A percentile compares a stretch with the other conserved stretches of the same genome.
phyloP scores from a whole-genome alignment of 139 green algal species.

The Desmodesmus armatus region DNA sequence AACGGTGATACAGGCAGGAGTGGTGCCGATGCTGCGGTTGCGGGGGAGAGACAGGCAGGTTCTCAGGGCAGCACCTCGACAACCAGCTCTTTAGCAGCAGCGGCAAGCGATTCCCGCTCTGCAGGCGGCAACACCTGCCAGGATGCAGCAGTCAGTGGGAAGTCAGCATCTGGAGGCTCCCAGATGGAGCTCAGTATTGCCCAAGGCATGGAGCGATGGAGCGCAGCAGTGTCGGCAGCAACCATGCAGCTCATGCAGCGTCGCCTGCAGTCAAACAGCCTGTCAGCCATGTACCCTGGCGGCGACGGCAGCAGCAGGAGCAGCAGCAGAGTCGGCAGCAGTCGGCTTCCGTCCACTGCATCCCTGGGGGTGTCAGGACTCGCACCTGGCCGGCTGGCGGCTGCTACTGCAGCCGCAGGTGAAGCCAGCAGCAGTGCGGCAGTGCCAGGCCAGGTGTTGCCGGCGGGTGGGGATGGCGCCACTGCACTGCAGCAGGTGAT shows the following conservation, averaged over 20 bases:
- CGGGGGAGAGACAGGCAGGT: no score
- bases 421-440: neutral
- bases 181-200: neutral
- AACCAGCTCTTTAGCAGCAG: no score
- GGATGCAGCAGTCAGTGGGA: no score
- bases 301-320: neutral
- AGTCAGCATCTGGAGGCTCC: no score
- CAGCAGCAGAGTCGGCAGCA: neutral
- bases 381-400: no score
- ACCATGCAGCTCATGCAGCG: constrained; percentile 41
- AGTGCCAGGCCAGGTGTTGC: no score
- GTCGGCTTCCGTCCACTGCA: neutral
- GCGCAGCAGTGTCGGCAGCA: constrained; percentile 15
- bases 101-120: no score
- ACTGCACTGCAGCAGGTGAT: constrained; percentile 38
- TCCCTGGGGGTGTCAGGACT: neutral
- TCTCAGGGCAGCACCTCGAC: no score
- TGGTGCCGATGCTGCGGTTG: no score
- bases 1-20: no score
- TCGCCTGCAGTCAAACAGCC: neutral
- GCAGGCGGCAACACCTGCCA: no score
- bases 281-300: neutral
- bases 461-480: no score
- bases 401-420: constrained; percentile 3
- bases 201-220: constrained; percentile 24